Base-by-base conservation (phyloP, 2,329 filamentous ascomycete species). In the Aspergillus carbonarius region DNA sequence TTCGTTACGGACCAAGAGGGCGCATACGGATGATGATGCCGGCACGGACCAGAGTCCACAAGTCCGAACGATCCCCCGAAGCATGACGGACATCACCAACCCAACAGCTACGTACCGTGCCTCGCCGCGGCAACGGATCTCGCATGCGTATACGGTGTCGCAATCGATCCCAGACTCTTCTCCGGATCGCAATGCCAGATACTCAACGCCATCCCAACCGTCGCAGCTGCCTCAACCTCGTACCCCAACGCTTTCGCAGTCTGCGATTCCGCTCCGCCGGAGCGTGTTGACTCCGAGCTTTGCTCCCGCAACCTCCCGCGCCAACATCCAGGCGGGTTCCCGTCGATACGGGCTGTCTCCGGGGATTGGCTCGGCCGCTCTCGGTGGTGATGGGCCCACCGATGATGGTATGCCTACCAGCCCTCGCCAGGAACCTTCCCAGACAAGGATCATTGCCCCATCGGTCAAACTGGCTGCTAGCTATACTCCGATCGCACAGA, bases 281-380 rank as follows among this genome's bases (percentile, higher is more conserved):
- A 74, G 68, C 66, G 70, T 72, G 54, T 67, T 71, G 51, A 68
- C 73, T 2, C 69, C 68, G 6, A 64, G 67, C 4, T 73, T 72
- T 58, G 70, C 75, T 5, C 74, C 74, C 4, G 67, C 74, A 17
- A 69, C 73, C n/a, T 65, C 72, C 5, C 70, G 73, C 53, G 64
- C 73, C 18, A 77, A 75, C 55, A 76, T 78, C 40, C 76, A 77
- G 58, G 75, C 75, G 1, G 76, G 76, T 18, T 78, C 73, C 20
- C 76, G 74, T 27, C 70, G 76, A 20, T 78, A 78, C 53, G 73
- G 72, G 5, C 47, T 70, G 18, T 64, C 72, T 48, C 62, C 67
- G 23, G 61, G 51, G 12, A 40, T 54, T 34, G 40, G 51, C 37
- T 54, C 51, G 18, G 51, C 51, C 37, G 40, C 51, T 44, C 34